A percentile compares a stretch with the other conserved stretches of the same genome.
Conservation (phyloP, 2,329 filamentous ascomycete species). For the Sordariomycetes sp. region DNA sequence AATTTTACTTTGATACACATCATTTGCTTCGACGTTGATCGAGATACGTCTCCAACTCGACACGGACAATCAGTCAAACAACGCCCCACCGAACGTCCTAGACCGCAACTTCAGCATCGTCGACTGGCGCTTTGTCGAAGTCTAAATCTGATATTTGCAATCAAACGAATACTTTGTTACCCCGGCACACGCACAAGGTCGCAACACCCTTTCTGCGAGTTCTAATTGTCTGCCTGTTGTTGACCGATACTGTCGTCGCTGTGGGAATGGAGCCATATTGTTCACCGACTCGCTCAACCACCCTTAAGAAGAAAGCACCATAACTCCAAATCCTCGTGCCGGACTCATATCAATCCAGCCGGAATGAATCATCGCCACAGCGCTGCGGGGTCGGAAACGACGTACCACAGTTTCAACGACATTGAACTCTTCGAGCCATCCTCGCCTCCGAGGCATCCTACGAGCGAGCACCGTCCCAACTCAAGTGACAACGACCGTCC, state of each 20-base stretch:
- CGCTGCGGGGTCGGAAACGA: constrained; percentile 36
- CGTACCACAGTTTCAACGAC: constrained; percentile 46
- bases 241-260: neutral
- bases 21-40: neutral
- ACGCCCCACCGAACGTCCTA: neutral
- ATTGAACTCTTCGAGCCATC: constrained; percentile 35
- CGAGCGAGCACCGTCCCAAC: constrained; percentile 1
- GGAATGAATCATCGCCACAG: constrained; percentile 25
- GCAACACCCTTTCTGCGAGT: neutral
- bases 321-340: neutral
- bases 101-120: constrained; percentile 1
- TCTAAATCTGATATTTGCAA: too few species aligned
- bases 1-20: neutral
- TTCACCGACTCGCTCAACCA: neutral
- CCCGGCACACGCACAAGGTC: neutral
- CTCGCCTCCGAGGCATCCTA: constrained; percentile 12
- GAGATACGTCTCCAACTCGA: neutral
- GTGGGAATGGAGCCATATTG: neutral
- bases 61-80: neutral
- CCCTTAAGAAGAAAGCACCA: neutral
- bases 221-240: neutral
- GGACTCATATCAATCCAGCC: neutral
- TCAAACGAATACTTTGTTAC: neutral
- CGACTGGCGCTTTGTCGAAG: too few species aligned
- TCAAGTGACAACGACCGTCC: constrained; percentile 15